Evolutionary conservation across 495 filamentous ascomycete species (phyloP).

Genomic region (Choiromyces venosus): DNA sequence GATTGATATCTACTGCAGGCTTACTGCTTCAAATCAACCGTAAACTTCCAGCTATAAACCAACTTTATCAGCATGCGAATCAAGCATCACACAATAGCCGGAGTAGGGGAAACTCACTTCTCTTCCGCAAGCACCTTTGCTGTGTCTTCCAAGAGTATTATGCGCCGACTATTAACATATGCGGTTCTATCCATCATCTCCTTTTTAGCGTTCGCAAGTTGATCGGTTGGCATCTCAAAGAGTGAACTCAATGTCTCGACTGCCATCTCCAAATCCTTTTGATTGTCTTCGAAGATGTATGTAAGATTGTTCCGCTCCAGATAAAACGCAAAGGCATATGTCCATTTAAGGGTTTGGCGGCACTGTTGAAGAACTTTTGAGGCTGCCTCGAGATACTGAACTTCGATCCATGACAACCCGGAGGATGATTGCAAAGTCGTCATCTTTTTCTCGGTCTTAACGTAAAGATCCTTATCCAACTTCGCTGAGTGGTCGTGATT

Average conservation of each 20-base stretch:
- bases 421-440: constrained; percentile 84
- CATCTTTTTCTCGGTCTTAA: constrained; percentile 99
- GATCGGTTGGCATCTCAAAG: constrained; percentile 89
- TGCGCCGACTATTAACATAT: constrained; percentile 86
- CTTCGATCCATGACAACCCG: constrained; percentile 97
- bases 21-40: constrained; percentile 34
- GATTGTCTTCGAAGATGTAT: constrained; percentile 97
- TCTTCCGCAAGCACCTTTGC: constrained; percentile 83
- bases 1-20: not conserved
- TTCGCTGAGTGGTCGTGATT: constrained; percentile 98
- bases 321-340: constrained; percentile 97
- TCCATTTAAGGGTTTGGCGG: constrained; percentile 97
- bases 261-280: constrained; percentile 94
- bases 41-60: constrained; percentile 39
- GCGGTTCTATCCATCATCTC: constrained; percentile 97
- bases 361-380: constrained; percentile 93
- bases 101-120: constrained; percentile 47
- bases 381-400: constrained; percentile 88
- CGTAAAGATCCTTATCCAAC: constrained; percentile 89
- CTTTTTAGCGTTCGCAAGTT: constrained; percentile 78
- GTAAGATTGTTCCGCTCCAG: constrained; percentile 90
- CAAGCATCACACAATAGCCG: not conserved
- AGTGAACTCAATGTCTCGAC: constrained; percentile 93
- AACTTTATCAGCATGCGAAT: constrained; percentile 14
- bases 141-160: constrained; percentile 85